Base-by-base conservation (phyloP, 1,139 yeast genomes). In the Chernovozyma sophiae-reginae region DNA sequence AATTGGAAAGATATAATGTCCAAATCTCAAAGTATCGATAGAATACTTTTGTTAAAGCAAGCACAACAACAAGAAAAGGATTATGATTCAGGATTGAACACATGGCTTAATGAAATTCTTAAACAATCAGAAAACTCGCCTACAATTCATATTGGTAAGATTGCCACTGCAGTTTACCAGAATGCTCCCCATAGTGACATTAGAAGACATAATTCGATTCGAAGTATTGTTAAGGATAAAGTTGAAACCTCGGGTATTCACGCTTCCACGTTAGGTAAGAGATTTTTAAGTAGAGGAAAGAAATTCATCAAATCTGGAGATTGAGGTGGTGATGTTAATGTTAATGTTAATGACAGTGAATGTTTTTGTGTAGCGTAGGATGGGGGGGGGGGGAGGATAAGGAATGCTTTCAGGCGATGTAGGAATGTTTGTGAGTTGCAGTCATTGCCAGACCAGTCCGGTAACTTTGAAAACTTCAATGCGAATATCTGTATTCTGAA, bases 1-100 rank as follows among this genome's bases (percentile, higher is more conserved):
- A 66, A 66, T 45, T 68, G 78, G 72, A 70, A 68, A 40, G 52
- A 59, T 31, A 73, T 75, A 23, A 58, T 69, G 57, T 51, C 65
- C 4, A 52, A 65, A 4, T 65, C 74, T 2, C 75, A 71, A 43
- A 64, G 77, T 4, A 50, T 56, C 7, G 69, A 62, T 39, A 55
- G 78, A 38, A 71, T 75, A 27, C 47, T 52, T 8, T 55, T 64
- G 33, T 61, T 73, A 35, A 62, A 58, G 38, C 64, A 62, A 5
- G 78, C 79, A 0, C 57, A 71, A 32, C 47, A 41, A 7, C 62
- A 63, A 31, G 80, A 74, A 46, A 40, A 51, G 2, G 56, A 58
- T 13, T 60, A 64, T 37, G 73, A 71, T 25, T 61, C 77, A 0
- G 79, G 79, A 1, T 54, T 75, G 19, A 65, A 60, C 30, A 53